Conservation (phyloP, 768 basidiomycete genomes). For the Boletus pseudo-olivaceus region DNA sequence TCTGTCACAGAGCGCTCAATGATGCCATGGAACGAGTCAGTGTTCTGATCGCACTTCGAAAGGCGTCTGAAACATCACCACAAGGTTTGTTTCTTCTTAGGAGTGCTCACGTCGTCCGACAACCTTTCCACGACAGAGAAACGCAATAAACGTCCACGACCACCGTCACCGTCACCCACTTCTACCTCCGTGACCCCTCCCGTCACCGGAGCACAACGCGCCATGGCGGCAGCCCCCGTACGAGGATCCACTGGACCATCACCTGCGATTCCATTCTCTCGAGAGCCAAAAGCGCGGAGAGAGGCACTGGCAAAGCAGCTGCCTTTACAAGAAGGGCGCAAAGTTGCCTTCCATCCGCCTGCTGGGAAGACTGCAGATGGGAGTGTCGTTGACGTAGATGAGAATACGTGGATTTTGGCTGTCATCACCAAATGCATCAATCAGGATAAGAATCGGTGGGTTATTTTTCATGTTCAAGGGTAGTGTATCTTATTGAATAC, state of each 20-base stretch:
- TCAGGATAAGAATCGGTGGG: conserved; percentile 66
- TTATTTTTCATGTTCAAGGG: not conserved
- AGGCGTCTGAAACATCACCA: conserved; percentile 57
- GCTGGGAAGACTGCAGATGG: conserved; percentile 47
- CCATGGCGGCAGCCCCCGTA: conserved; percentile 18
- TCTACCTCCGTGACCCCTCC: conserved; percentile 39
- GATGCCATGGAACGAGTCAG: conserved; percentile 65
- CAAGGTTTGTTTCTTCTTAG: conserved; percentile 44
- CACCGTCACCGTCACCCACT: conserved; percentile 63
- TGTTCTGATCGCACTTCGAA: conserved; percentile 69
- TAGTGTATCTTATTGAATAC: not conserved
- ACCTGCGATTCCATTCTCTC: conserved; percentile 47
- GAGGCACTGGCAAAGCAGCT: conserved; percentile 60
- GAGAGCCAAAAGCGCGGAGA: conserved; percentile 65
- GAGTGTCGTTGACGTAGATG: conserved; percentile 49
- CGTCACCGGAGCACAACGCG: conserved; percentile 18
- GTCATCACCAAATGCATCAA: conserved; percentile 68
- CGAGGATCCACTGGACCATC: conserved; percentile 60
- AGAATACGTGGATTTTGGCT: conserved; percentile 73
- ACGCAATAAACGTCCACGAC: conserved; percentile 71
- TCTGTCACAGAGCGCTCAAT: conserved; percentile 56
- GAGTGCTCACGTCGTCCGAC: not conserved
- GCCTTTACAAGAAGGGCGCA: conserved; percentile 68
- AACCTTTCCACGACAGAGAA: conserved; percentile 47
- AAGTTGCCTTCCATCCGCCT: conserved; percentile 78